These are phyloP conservation scores for Tetrapisispora arboricola DNA, from an alignment of 805 yeast species.

Conservation along the genomic window DNA sequence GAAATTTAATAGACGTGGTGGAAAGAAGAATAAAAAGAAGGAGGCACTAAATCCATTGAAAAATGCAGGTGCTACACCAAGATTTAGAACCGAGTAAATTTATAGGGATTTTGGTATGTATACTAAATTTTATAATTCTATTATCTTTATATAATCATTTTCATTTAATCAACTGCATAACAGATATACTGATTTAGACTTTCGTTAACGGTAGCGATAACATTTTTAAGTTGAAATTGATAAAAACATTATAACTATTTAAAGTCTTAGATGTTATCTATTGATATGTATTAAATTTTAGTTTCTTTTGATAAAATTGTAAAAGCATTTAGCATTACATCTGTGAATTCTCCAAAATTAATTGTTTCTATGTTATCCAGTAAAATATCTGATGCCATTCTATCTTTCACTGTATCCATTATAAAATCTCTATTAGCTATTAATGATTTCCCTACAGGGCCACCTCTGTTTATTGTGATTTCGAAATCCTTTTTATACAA, in stretches of 20 bases:
- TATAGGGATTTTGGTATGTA: too few relatives aligned
- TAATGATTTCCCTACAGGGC: slow-evolving; percentile 28
- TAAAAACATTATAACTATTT: too few relatives aligned
- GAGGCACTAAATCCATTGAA: slow-evolving; percentile 12
- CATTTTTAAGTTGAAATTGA: too few relatives aligned
- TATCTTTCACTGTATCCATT: slow-evolving; percentile 13
- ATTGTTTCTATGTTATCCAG: background rate
- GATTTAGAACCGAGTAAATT: slow-evolving; percentile 12
- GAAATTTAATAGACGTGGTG: slow-evolving; percentile 29
- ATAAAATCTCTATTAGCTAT: slow-evolving; percentile 15
- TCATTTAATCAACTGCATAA: too few relatives aligned
- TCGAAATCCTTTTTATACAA: slow-evolving; percentile 26
- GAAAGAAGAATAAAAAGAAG: slow-evolving; percentile 27
- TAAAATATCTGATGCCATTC: slow-evolving; percentile 10
- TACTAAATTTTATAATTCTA: too few relatives aligned
- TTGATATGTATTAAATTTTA: background rate
- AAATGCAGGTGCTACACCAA: slow-evolving; percentile 13
- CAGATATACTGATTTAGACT: too few relatives aligned
- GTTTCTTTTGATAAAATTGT: slow-evolving; percentile 7
- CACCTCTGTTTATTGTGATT: slow-evolving; percentile 25
- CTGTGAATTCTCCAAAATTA: slow-evolving; percentile 6
- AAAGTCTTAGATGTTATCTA: background rate
- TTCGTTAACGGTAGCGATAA: too few relatives aligned
- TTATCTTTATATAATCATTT: too few relatives aligned
- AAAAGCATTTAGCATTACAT: slow-evolving; percentile 18